Conservation (phyloP, 2,329 filamentous ascomycete species). For the Neofusicoccum kwambonambiense region DNA sequence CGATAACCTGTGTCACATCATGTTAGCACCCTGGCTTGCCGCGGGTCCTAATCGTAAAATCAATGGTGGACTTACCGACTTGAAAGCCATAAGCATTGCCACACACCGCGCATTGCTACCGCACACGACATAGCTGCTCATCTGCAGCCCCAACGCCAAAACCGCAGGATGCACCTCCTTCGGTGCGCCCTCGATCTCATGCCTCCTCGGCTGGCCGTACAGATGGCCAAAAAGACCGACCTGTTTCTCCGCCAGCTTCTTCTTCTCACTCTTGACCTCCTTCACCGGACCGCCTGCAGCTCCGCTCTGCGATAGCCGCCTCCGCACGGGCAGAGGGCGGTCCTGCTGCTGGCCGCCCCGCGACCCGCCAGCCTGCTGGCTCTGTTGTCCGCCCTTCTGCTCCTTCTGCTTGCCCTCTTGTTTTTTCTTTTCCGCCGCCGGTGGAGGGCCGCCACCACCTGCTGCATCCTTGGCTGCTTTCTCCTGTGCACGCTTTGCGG, state of each 20-base stretch:
- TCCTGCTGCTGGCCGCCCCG: constrained; percentile 29
- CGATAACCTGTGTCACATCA: constrained; percentile 65
- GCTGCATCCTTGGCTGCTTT: constrained; percentile 48
- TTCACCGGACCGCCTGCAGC: constrained; percentile 26
- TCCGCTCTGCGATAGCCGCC: constrained; percentile 32
- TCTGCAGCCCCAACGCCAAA: constrained; percentile 81
- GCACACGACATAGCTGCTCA: constrained; percentile 82
- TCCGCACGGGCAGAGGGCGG: constrained; percentile 28
- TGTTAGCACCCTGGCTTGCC: constrained; percentile 8
- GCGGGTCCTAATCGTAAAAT: too few species aligned
- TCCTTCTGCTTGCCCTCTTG: constrained; percentile 40
- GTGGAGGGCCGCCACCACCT: constrained; percentile 29
- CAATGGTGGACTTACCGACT: constrained; percentile 59
- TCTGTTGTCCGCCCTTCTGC: constrained; percentile 32
- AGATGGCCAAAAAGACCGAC: constrained; percentile 80
- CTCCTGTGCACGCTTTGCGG: constrained; percentile 73
- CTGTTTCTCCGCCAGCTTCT: constrained; percentile 50
- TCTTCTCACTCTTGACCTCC: constrained; percentile 34
- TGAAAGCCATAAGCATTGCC: constrained; percentile 84
- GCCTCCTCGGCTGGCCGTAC: constrained; percentile 70
- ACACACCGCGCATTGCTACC: constrained; percentile 88
- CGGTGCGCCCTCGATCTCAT: constrained; percentile 58
- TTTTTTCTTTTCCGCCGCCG: constrained; percentile 34
- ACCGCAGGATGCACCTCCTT: constrained; percentile 84
- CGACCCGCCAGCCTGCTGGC: constrained; percentile 34